Base-by-base conservation (phyloP, 1,139 yeast genomes). In the Hansenula lynferdii region DNA sequence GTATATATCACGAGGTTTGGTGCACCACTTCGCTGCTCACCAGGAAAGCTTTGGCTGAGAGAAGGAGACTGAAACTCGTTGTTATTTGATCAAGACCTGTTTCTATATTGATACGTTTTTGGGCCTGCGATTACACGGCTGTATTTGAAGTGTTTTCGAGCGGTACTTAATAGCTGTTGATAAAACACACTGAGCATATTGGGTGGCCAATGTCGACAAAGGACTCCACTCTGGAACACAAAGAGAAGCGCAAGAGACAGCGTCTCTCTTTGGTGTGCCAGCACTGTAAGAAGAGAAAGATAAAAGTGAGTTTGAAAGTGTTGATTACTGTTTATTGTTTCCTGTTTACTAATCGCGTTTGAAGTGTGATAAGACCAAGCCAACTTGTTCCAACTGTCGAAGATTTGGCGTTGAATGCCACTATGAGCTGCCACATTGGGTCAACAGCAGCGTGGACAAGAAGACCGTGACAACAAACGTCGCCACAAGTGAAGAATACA, bases 281-380 rank as follows among this genome's bases (percentile, higher is more conserved):
- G n/a, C 27, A 35, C 11, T 28, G 37, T 17, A 34, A 28, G 14
- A 34, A 17, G 17, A 34, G 36, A 34, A 34, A 34, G 27, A 34
- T 34, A 3, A 34, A 34, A 8, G 36, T 34, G 17, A 15, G 36
- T 33, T 8, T n/a, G 7, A 8, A 23, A 6, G 12, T 10, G 12
- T 11, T 17, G 5, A 9, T 5, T 18, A 12, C 12, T 10, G 22
- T 20, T 18, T 28, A 15, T 18, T 4, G 11, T 3, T 9, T 17
- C 6, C 4, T 6, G 8, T 12, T n/a, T 11, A 31, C 19, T 23
- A 12, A 17, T 15, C 16, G 5, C 18, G 8, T 11, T n/a, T n/a
- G 4, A 4, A 33, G 36, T 34, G 36, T 28, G 36, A 34, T 22
- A 27, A 28, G 22, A 8, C 6, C 5, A 28, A 28, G 12, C 36